Conservation (phyloP, 2,329 filamentous ascomycete genomes). For the Colletotrichum filicis region DNA sequence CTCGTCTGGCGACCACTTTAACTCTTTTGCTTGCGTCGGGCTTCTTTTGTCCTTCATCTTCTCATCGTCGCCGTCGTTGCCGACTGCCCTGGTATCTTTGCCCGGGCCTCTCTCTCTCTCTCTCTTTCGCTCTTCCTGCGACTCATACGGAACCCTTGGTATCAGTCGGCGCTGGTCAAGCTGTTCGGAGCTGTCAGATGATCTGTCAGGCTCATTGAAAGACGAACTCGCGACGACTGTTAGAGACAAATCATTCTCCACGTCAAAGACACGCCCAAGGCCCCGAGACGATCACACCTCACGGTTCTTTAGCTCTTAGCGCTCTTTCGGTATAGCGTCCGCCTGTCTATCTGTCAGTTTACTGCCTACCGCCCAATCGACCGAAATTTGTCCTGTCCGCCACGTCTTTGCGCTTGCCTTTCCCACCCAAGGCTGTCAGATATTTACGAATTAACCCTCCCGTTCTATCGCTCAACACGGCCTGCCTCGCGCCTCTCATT, state of each 20-base stretch:
- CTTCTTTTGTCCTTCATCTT: slow-evolving; percentile 14
- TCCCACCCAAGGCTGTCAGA: neutral
- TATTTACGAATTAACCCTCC: neutral
- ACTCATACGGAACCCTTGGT: neutral
- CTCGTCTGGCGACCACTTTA: slow-evolving; percentile 19
- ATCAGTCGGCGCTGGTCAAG: slow-evolving; percentile 11
- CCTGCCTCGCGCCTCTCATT: slow-evolving; percentile 19
- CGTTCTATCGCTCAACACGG: neutral
- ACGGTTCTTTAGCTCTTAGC: slow-evolving; percentile 5
- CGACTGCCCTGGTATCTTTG: slow-evolving; percentile 3
- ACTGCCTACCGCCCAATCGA: slow-evolving; percentile 8
- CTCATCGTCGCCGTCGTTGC: slow-evolving; percentile 4
- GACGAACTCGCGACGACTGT: slow-evolving; percentile 6
- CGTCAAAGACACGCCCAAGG: slow-evolving; percentile 12
- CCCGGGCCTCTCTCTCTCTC: neutral
- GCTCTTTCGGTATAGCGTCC: slow-evolving; percentile 18
- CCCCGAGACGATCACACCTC: slow-evolving; percentile 28
- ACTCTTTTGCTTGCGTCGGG: neutral
- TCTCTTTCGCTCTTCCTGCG: too few species aligned
- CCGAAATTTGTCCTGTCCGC: slow-evolving; percentile 12
- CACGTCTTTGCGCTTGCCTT: slow-evolving; percentile 12
- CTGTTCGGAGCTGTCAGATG: slow-evolving; percentile 21
- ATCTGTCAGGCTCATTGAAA: slow-evolving; percentile 14
- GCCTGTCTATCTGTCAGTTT: neutral
- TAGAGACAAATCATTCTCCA: slow-evolving; percentile 10